Percentiles rank a stretch among this genome's conserved stretches.
phyloP scores from a whole-genome alignment of 495 filamentous ascomycete genomes.

The Neurospora discreta region DNA sequence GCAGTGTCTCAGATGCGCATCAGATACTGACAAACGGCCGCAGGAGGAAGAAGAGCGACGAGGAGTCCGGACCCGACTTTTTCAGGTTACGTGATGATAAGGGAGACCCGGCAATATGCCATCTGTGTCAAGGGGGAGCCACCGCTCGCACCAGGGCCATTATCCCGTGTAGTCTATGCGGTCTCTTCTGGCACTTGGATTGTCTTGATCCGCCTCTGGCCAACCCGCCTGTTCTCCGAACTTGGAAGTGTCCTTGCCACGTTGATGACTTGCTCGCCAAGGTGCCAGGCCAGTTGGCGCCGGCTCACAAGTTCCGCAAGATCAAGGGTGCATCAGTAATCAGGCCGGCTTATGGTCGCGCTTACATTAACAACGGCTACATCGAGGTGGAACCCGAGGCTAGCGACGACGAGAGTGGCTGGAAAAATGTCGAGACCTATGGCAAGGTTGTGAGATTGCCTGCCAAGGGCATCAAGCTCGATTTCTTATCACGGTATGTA shows the following conservation, averaged over 20 bases:
- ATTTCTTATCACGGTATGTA: constrained; percentile 53
- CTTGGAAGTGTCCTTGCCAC: constrained; percentile 87
- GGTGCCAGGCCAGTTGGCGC: constrained; percentile 29
- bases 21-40: constrained; percentile 14
- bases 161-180: constrained; percentile 74
- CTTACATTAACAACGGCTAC: constrained; percentile 60
- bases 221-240: constrained; percentile 55
- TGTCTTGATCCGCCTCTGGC: constrained; percentile 80
- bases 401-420: constrained; percentile 31
- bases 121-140: constrained; percentile 48
- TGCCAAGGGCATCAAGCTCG: constrained; percentile 62
- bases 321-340: constrained; percentile 38
- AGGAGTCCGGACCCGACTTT: constrained; percentile 52
- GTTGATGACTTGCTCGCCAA: constrained; percentile 44
- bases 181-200: constrained; percentile 77
- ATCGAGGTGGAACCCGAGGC: constrained; percentile 66
- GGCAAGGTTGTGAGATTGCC: constrained; percentile 58
- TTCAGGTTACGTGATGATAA: constrained; percentile 53
- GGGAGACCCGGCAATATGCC: constrained; percentile 60
- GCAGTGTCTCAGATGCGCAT: constrained; percentile 7
- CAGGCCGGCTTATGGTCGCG: constrained; percentile 41
- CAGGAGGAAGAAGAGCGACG: constrained; percentile 46
- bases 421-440: constrained; percentile 33
- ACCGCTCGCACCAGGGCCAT: constrained; percentile 48
- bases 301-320: constrained; percentile 40